Evolutionary conservation across 305 asterid genomes (phyloP), one percentile per base, ranked within the genome.

Genomic region (Plantago coronopus): DNA sequence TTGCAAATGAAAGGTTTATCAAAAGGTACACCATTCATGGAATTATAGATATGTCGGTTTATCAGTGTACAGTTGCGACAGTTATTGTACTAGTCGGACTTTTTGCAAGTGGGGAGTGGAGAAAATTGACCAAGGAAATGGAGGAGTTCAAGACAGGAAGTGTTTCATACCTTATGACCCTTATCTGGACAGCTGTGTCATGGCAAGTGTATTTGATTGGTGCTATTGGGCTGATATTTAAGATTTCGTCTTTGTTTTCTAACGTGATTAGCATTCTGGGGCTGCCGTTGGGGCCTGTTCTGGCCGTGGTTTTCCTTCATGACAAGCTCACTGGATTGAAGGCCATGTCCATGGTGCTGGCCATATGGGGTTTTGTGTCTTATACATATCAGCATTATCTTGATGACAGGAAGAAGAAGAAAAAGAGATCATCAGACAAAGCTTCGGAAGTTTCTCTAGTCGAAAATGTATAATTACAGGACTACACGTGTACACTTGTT

Each of bases 311-410:
- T 0, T 74, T 86, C 34, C 72, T 88, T 0, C 23, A 68, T 0
- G 96, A 88, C 17, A 74, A 63, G 66, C 48, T 88, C 63, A 81
- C 69, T 7, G 95, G 95, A 21, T 45, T 86, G 58, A 82, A 86
- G 74, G 83, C 59, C 1, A 54, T 88, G 22, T 50, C 96, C 1
- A 75, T 86, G 93, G 15, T 77, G 62, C 45, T 88, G 61, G 93
- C 93, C 0, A 59, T 83, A n/a, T 85, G 95, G 95, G 96, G 96
- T 0, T 85, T 83, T 25, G 74, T 69, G 1, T 88, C 96, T 0
- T 88, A 85, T 14, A 57, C 84, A 19, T 85, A 83, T 22, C 96
- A 88, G 34, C 88, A 88, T 66, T 88, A 88, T 50, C 74, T 88
- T 20, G 89, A 83, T 58, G 29, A 63, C 62, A 60, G 73, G 64